These are phyloP conservation scores for Stemphylium vesicarium DNA, from an alignment of 2,329 filamentous ascomycete genomes.

Conservation along the genomic window DNA sequence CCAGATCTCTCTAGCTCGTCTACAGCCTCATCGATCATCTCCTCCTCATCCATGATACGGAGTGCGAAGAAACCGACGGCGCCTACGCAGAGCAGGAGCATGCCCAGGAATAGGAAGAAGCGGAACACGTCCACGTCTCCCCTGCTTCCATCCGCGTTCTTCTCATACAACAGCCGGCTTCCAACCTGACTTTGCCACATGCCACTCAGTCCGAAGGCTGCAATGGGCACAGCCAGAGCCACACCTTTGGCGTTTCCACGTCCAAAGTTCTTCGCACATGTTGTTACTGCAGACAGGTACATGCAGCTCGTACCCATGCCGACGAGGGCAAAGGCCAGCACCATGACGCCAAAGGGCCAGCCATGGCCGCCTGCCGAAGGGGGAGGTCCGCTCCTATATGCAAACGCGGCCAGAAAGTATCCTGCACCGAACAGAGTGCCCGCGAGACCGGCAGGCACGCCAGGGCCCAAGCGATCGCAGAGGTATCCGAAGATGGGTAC, in stretches of 20 bases:
- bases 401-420: constrained; percentile 81
- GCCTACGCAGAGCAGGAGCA: constrained; percentile 74
- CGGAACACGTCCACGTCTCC: constrained; percentile 75
- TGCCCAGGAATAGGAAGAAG: constrained; percentile 85
- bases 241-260: constrained; percentile 85
- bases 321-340: constrained; percentile 81
- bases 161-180: constrained; percentile 77
- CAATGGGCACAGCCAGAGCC: constrained; percentile 88
- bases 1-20: constrained; percentile 92
- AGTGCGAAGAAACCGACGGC: constrained; percentile 76
- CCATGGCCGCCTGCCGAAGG: constrained; percentile 59
- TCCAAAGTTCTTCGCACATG: constrained; percentile 97
- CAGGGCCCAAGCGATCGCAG: constrained; percentile 86
- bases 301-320: constrained; percentile 85
- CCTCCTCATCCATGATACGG: constrained; percentile 80
- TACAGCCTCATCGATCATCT: constrained; percentile 87
- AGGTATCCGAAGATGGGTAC: constrained; percentile 88
- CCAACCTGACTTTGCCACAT: constrained; percentile 96
- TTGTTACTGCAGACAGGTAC: constrained; percentile 90
- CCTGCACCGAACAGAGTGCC: constrained; percentile 77
- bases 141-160: constrained; percentile 63
- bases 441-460: constrained; percentile 75
- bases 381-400: constrained; percentile 69
- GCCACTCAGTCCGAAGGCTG: constrained; percentile 88
- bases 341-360: constrained; percentile 82